phyloP scores from a whole-genome alignment of 106 monocot genomes.

The Platanthera zijinensis region DNA sequence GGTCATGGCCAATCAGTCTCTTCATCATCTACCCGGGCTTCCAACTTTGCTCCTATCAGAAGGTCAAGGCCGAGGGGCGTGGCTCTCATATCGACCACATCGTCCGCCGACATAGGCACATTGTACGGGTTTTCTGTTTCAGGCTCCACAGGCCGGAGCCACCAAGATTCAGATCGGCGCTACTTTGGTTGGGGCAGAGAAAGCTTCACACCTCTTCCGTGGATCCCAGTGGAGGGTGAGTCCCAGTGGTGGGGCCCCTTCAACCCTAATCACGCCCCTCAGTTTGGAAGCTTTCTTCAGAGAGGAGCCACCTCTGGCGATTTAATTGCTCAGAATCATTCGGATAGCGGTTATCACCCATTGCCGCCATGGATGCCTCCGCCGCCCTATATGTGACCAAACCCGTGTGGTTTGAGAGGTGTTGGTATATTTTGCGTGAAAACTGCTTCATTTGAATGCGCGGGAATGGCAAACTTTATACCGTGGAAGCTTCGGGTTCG shows the following conservation, averaged over 20 bases:
- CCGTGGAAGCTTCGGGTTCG: background rate
- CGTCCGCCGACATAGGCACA: slow-evolving; percentile 15
- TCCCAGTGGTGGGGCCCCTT: slow-evolving; percentile 61
- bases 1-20: slow-evolving; percentile 25
- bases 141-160: slow-evolving; percentile 2
- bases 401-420: slow-evolving; percentile 19
- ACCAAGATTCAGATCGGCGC: slow-evolving; percentile 13
- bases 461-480: background rate
- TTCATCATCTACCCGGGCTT: slow-evolving; percentile 16
- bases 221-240: slow-evolving; percentile 57
- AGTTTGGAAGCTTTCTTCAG: slow-evolving; percentile 19
- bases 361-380: slow-evolving; percentile 25
- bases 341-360: slow-evolving; percentile 26
- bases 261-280: slow-evolving; percentile 26
- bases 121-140: slow-evolving; percentile 26
- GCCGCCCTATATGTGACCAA: slow-evolving; percentile 21
- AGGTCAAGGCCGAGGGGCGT: slow-evolving; percentile 21
- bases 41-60: slow-evolving; percentile 9
- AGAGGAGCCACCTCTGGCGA: slow-evolving; percentile 9
- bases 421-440: background rate
- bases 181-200: slow-evolving; percentile 30
- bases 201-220: slow-evolving; percentile 29
- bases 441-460: slow-evolving; percentile 4
- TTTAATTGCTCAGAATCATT: slow-evolving; percentile 22
- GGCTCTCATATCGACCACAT: slow-evolving; percentile 17